Evolutionary conservation across 805 yeast species (phyloP).

Genomic region (Wickerhamiella qilinensis): DNA sequence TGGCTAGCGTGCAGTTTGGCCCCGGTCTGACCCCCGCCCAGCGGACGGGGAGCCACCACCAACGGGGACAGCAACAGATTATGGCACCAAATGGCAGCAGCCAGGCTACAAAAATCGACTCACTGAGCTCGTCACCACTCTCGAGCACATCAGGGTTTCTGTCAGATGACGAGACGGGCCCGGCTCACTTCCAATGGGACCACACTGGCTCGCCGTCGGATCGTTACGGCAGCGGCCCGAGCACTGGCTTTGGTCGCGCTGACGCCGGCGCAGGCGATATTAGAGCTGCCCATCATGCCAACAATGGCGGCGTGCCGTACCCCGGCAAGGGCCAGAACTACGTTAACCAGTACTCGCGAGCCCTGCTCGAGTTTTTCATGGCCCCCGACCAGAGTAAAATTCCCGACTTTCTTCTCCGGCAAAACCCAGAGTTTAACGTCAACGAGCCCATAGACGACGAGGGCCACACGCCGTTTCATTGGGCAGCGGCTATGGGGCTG

Average conservation of each 20-base stretch:
- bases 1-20: too few species aligned
- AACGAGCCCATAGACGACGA: slow-evolving; percentile 82
- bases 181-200: background rate
- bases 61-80: too few species aligned
- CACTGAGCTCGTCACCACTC: slow-evolving; percentile 9
- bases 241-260: background rate
- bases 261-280: background rate
- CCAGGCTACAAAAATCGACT: background rate
- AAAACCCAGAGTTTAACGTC: slow-evolving; percentile 50
- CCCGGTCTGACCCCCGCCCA: too few species aligned
- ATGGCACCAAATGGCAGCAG: too few species aligned
- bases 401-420: slow-evolving; percentile 49
- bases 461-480: slow-evolving; percentile 87
- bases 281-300: too few species aligned
- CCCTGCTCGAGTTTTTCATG: slow-evolving; percentile 37
- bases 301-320: background rate
- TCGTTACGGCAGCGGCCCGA: background rate
- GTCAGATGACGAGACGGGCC: slow-evolving; percentile 7
- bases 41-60: too few species aligned
- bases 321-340: slow-evolving; percentile 1
- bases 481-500: slow-evolving; percentile 96
- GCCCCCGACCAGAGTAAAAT: slow-evolving; percentile 40
- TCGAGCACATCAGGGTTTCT: slow-evolving; percentile 12
- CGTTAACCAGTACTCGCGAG: slow-evolving; percentile 28
- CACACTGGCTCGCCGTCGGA: background rate